These are phyloP conservation scores for Phaeotremella fagi DNA, from an alignment of 768 basidiomycete genomes.

Conservation along the genomic window DNA sequence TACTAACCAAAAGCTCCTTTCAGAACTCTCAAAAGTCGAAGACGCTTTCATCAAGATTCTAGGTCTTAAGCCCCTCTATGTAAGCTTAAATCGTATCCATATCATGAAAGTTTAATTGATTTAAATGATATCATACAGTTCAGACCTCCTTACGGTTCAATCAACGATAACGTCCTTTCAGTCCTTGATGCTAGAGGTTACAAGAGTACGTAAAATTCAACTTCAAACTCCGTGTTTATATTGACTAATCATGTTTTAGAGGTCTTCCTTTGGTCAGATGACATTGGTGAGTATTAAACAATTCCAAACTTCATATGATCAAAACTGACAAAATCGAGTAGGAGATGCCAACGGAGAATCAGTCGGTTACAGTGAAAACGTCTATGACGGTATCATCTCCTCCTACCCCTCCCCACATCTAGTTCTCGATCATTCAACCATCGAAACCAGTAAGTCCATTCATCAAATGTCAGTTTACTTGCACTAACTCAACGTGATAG, in stretches of 20 bases:
- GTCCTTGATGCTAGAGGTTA: slow-evolving; percentile 43
- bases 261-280: slow-evolving; percentile 44
- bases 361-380: slow-evolving; percentile 21
- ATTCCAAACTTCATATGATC: background rate
- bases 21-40: slow-evolving; percentile 41
- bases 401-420: slow-evolving; percentile 27
- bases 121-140: slow-evolving; percentile 11
- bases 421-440: slow-evolving; percentile 35
- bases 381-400: slow-evolving; percentile 24
- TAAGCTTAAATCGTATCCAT: background rate
- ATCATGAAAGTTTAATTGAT: background rate
- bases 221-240: background rate
- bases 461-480: background rate
- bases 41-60: slow-evolving; percentile 45
- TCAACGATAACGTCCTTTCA: slow-evolving; percentile 42
- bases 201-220: slow-evolving; percentile 35
- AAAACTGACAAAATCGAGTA: background rate
- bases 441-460: slow-evolving; percentile 23
- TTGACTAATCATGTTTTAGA: slow-evolving; percentile 3
- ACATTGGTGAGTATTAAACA: slow-evolving; percentile 18
- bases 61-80: slow-evolving; percentile 40
- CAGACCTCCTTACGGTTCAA: slow-evolving; percentile 45
- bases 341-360: slow-evolving; percentile 31
- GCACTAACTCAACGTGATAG: slow-evolving; percentile 6
- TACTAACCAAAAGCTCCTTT: slow-evolving; percentile 2